Base-by-base conservation (phyloP, 2,329 filamentous ascomycete genomes). In the Colletotrichum chrysophilum region DNA sequence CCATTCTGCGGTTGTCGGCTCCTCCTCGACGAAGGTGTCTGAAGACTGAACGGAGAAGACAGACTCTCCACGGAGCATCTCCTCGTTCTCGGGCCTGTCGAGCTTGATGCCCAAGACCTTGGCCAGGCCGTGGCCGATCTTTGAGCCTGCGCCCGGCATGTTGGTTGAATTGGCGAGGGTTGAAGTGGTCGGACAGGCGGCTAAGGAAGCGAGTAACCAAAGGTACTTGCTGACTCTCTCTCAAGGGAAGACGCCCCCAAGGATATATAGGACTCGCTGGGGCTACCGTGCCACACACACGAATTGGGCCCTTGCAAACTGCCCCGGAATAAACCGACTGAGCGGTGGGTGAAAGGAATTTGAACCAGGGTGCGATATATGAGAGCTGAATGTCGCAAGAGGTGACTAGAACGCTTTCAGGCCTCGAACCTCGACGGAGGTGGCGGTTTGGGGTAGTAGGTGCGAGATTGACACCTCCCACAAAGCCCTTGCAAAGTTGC, bases 101-200 rank as follows among this genome's bases (percentile, higher is more conserved):
- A 98, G 87, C 84, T 97, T 94, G 88, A 98, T 98, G 74, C 94
- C 94, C 43, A 98, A 89, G 76, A 88, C 89, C 84, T 95, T 97
- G 82, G 96, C 96, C 83, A 98, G 84, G 79, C 88, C 87, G 81
- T 93, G 93, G 85, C 95, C 94, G 78, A 94, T 79, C 83, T 93
- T 93, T 79, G 89, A 90, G 34, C 81, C 77, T n/a, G 79, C 81
- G 77, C 73, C 77, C 21, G 84, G 66, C 87, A 88, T 88, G 16
- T 32, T 66, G 64, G 12, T 30, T 43, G 60, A 66, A 18, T 14
- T 13, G 36, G 52, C 36, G 36, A 34, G 48, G n/a, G 12, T 13
- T 16, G 5, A 10, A 32, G 21, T 62, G 52, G 13, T 32, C 66
- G 61, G 38, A 30, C 32, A 28, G 24, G 18, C 28, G 62, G 13